Percentiles rank a stretch among this genome's conserved stretches.
Conservation (phyloP, 352 stramenopile genomes). For the Phytophthora europaea region DNA sequence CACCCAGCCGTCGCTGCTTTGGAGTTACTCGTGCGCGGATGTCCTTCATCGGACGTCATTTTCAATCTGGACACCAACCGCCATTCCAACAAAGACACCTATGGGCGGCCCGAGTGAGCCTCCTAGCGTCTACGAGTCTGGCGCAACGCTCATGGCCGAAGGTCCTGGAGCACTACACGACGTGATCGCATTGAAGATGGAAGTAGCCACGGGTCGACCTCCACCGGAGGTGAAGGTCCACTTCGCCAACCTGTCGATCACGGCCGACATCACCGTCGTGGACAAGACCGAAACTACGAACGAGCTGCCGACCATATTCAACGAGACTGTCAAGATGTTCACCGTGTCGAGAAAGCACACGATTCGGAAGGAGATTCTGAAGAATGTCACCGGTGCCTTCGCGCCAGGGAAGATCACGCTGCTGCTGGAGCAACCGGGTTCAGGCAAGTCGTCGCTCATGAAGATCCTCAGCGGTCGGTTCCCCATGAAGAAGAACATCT, state of each 20-base stretch:
- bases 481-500: constrained; percentile 37
- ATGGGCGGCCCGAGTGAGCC: too few relatives aligned
- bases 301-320: constrained; percentile 50
- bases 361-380: constrained; percentile 41
- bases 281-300: constrained; percentile 24
- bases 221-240: too few relatives aligned
- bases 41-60: too few relatives aligned
- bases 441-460: constrained; percentile 25
- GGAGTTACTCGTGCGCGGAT: too few relatives aligned
- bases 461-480: constrained; percentile 34
- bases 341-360: constrained; percentile 25
- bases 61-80: too few relatives aligned
- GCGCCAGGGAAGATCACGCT: constrained; percentile 27
- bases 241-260: constrained; percentile 26
- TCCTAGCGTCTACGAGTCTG: too few relatives aligned
- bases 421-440: constrained; percentile 23
- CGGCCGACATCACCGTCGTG: constrained; percentile 29
- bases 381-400: constrained; percentile 29
- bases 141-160: too few relatives aligned
- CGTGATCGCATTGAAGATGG: too few relatives aligned
- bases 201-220: too few relatives aligned
- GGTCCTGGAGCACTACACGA: too few relatives aligned
- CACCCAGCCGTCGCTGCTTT: too few relatives aligned
- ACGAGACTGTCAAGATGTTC: constrained; percentile 36
- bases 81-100: too few relatives aligned